phyloP scores from a whole-genome alignment of 2,329 filamentous ascomycete genomes.

The Curvularia sp. region DNA sequence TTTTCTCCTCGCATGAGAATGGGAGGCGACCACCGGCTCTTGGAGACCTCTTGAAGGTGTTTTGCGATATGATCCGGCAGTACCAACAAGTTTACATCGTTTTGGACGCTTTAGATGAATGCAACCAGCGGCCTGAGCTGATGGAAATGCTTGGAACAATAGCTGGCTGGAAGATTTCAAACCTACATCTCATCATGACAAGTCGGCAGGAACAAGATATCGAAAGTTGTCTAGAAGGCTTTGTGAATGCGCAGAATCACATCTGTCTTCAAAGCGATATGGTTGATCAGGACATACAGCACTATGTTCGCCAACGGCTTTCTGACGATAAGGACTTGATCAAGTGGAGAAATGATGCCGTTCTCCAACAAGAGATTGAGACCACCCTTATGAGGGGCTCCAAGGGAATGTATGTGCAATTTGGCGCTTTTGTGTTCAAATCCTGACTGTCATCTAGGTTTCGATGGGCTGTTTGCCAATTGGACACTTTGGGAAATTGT shows the following conservation, averaged over 20 bases:
- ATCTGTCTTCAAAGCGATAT: constrained; percentile 34
- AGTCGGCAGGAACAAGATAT: constrained; percentile 41
- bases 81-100: constrained; percentile 27
- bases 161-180: constrained; percentile 29
- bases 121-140: constrained; percentile 29
- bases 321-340: constrained; percentile 37
- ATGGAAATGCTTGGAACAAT: constrained; percentile 32
- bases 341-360: constrained; percentile 37
- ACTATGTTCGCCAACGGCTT: constrained; percentile 45
- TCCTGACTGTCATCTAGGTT: constrained; percentile 30
- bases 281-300: constrained; percentile 40
- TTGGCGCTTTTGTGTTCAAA: not conserved
- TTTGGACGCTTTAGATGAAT: constrained; percentile 44
- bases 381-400: constrained; percentile 40
- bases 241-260: constrained; percentile 20
- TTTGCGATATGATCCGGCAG: constrained; percentile 36
- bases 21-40: constrained; percentile 33
- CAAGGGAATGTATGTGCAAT: constrained; percentile 32
- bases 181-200: constrained; percentile 38
- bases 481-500: constrained; percentile 33
- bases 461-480: constrained; percentile 37
- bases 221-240: constrained; percentile 27
- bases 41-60: constrained; percentile 30
- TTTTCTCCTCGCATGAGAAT: constrained; percentile 37
- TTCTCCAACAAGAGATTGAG: constrained; percentile 39